Percentiles rank a stretch among this genome's conserved stretches.
Evolutionary conservation across 2,329 filamentous ascomycete genomes (phyloP).

Genomic region (Kalmusia sp.): DNA sequence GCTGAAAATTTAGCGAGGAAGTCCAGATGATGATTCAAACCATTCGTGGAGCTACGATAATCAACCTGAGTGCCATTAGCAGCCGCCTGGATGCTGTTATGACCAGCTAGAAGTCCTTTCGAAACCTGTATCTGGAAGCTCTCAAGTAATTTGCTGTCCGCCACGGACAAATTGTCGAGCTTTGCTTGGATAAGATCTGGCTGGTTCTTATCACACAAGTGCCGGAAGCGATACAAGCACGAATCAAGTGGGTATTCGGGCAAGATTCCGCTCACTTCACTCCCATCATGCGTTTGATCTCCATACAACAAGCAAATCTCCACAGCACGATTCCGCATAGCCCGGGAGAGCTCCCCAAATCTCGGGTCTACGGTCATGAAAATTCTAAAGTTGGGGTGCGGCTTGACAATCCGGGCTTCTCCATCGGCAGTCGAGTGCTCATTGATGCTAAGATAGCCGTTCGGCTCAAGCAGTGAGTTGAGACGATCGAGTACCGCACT

Average conservation of each 20-base stretch:
- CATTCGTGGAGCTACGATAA: background rate
- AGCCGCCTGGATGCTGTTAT: background rate
- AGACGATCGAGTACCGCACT: conserved; percentile 92
- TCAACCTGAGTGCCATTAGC: conserved; percentile 6
- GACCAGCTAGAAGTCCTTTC: conserved; percentile 20
- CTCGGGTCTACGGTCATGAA: conserved; percentile 93
- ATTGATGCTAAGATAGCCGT: conserved; percentile 87
- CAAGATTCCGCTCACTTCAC: background rate
- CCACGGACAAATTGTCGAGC: conserved; percentile 46
- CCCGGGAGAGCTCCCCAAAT: conserved; percentile 91
- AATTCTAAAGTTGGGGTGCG: conserved; percentile 86
- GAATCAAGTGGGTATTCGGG: conserved; percentile 47
- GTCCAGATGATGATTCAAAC: conserved; percentile 27
- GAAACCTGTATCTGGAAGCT: conserved; percentile 39
- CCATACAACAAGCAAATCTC: conserved; percentile 76
- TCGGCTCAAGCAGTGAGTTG: conserved; percentile 91
- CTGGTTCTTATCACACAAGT: conserved; percentile 24
- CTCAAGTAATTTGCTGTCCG: conserved; percentile 34
- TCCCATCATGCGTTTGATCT: conserved; percentile 6
- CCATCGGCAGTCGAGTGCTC: conserved; percentile 88
- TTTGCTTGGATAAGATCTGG: conserved; percentile 23
- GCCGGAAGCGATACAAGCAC: conserved; percentile 47
- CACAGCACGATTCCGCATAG: conserved; percentile 94
- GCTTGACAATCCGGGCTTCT: conserved; percentile 77
- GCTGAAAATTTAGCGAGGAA: conserved; percentile 38